phyloP scores from a whole-genome alignment of 148 eudicot species.

The Cornus suecica region DNA sequence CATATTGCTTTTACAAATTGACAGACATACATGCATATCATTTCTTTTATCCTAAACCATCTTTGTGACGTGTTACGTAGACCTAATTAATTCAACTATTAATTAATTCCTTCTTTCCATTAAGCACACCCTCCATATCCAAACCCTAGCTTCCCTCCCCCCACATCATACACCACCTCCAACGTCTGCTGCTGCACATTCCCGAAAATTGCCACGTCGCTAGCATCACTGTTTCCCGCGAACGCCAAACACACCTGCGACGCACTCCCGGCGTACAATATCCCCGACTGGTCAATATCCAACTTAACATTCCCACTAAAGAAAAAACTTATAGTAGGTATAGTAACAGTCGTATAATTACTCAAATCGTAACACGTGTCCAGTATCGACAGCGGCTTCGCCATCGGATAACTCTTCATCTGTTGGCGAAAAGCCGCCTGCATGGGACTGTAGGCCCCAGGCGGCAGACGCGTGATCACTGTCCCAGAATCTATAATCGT shows the following conservation, averaged over 20 bases:
- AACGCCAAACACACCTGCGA: constrained; percentile 64
- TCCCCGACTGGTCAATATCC: constrained; percentile 38
- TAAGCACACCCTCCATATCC: constrained; percentile 51
- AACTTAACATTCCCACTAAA: constrained; percentile 44
- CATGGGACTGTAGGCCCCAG: constrained; percentile 52
- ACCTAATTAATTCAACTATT: too few relatives aligned
- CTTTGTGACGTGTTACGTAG: too few relatives aligned
- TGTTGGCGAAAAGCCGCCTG: constrained; percentile 36
- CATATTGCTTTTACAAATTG: background rate
- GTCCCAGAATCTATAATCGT: constrained; percentile 81
- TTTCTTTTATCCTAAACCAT: background rate
- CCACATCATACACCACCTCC: constrained; percentile 69
- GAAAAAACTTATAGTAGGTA: constrained; percentile 48
- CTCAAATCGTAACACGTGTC: constrained; percentile 71
- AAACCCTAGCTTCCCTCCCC: constrained; percentile 67
- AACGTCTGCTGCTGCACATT: constrained; percentile 64
- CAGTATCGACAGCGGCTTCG: constrained; percentile 46
- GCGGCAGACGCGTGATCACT: constrained; percentile 63
- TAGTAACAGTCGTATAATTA: constrained; percentile 23
- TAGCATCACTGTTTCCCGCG: constrained; percentile 44
- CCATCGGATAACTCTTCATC: constrained; percentile 48
- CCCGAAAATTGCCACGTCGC: constrained; percentile 49
- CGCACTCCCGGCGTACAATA: constrained; percentile 20
- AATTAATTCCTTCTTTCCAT: too few relatives aligned
- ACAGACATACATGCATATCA: too few relatives aligned